Base-by-base conservation (phyloP, 2,329 filamentous ascomycete genomes). In the Calonectria henricotiae region DNA sequence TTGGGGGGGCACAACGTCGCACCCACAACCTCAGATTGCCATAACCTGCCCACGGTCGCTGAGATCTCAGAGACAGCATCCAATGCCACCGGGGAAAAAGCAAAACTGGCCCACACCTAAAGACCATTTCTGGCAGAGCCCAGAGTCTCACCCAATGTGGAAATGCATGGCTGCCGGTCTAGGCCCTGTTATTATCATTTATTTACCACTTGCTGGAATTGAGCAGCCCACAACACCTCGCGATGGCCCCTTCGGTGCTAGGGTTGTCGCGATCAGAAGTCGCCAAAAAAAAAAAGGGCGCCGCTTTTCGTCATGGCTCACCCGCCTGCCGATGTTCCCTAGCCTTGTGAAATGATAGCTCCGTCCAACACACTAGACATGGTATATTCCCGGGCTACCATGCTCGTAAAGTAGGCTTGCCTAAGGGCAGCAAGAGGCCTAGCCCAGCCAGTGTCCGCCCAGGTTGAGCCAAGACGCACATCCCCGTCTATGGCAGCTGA, bases 21-120 rank as follows among this genome's bases (percentile, higher is more conserved):
- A 47, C 20, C 23, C 27, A 67, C 25, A 23, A 37, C 23, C 11
- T 43, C 41, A 23, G 44, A 54, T 62, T 32, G 13, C 46, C 9
- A 49, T 20, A 32, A 35, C 30, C 55, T 58, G 43, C 35, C 41
- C 51, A 39, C 6, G 51, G 49, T 32, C 43, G 47, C 60, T 30
- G 43, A 32, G 41, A 54, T 58, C 55, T 39, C 11, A 23, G 30
- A 41, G 23, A 23, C 27, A 44, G 58, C 47, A 15, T 46, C 25
- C 23, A 64, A 25, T 32, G 39, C 23, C 20, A 23, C 27, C 15
- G 20, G 30, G 27, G 20, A 55, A 68, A 70, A 67, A 67, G 60
- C 51, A 72, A 66, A 64, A 51, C 60, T 49, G 58, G 54, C 54
- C 55, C 62, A 69, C 51, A 47, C 32, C 41, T 17, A 32, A 32